Percentiles rank a stretch among this genome's conserved stretches.
These are phyloP conservation scores for Heterobasidion annosum DNA, from an alignment of 1,284 basidiomycete species.

Conservation along the genomic window DNA sequence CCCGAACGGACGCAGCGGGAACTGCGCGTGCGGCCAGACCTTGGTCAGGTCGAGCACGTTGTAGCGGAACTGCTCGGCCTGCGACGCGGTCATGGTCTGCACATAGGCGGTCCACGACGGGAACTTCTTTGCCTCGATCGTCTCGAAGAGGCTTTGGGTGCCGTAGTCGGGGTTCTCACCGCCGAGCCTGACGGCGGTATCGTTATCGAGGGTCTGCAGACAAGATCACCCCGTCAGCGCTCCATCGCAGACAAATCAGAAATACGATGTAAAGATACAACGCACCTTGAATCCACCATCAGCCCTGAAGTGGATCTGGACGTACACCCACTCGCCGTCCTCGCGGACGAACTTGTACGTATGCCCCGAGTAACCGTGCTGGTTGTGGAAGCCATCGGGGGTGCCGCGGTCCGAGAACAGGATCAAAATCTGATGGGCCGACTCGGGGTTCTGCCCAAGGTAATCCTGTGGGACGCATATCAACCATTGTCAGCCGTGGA, in stretches of 20 bases:
- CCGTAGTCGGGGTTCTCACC: constrained; percentile 81
- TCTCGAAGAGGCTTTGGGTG: constrained; percentile 68
- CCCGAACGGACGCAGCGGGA: constrained; percentile 80
- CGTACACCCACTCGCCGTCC: constrained; percentile 77
- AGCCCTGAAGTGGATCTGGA: constrained; percentile 72
- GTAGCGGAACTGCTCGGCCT: constrained; percentile 88
- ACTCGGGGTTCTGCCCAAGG: constrained; percentile 85
- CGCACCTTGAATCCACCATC: constrained; percentile 63
- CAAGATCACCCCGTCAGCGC: neutral
- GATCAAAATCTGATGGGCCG: constrained; percentile 85
- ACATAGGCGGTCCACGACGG: constrained; percentile 78
- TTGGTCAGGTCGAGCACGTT: constrained; percentile 90
- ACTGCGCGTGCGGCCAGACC: constrained; percentile 79
- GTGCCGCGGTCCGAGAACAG: constrained; percentile 90
- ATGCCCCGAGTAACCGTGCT: constrained; percentile 91
- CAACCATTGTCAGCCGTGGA: neutral
- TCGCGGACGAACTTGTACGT: constrained; percentile 86
- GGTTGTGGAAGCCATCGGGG: constrained; percentile 73
- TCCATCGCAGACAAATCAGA: constrained; percentile 10
- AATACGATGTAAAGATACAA: constrained; percentile 15
- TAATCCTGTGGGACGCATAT: constrained; percentile 56
- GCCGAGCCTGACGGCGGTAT: constrained; percentile 43
- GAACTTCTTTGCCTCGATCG: constrained; percentile 71
- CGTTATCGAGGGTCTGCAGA: constrained; percentile 50
- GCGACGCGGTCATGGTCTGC: constrained; percentile 84